Percentiles rank a stretch among this genome's conserved stretches.
These are phyloP conservation scores for Setomelanomma holmii DNA, from an alignment of 2,329 filamentous ascomycete genomes.

Conservation along the genomic window DNA sequence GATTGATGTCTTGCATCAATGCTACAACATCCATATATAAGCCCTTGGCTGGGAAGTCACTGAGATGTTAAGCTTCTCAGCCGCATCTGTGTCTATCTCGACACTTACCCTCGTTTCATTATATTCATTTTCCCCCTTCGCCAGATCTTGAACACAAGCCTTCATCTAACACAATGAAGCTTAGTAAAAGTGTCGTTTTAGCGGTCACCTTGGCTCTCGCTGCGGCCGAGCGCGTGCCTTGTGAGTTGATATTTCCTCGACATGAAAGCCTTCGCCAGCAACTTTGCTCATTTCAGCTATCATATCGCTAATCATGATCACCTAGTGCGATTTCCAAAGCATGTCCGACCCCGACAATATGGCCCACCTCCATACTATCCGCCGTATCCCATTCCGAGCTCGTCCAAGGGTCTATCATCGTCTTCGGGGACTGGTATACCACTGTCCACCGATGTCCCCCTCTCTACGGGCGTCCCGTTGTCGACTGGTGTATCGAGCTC, in stretches of 20 bases:
- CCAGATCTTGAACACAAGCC: constrained; percentile 1
- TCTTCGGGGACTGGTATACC: constrained; percentile 5
- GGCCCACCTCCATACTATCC: constrained; percentile 22
- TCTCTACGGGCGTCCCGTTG: constrained; percentile 9
- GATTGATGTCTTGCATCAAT: constrained; percentile 2
- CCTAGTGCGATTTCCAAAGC: constrained; percentile 22
- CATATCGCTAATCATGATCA: neutral
- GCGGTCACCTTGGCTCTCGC: constrained; percentile 13
- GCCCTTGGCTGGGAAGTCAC: neutral
- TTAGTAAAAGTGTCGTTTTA: constrained; percentile 19
- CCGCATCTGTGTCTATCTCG: constrained; percentile 12
- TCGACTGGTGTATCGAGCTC: constrained; percentile 11
- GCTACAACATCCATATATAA: constrained; percentile 23
- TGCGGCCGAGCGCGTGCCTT: constrained; percentile 18
- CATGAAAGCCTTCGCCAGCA: neutral
- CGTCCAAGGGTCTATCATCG: constrained; percentile 4
- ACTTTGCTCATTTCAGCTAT: neutral
- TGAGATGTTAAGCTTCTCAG: constrained; percentile 6
- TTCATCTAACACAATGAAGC: constrained; percentile 25
- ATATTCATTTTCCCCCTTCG: constrained; percentile 9
- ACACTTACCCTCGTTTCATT: constrained; percentile 21
- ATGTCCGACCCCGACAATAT: constrained; percentile 28
- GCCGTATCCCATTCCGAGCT: constrained; percentile 13
- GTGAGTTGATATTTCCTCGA: constrained; percentile 17
- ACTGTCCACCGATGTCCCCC: constrained; percentile 6